These are phyloP conservation scores for Tolypocladium sp. DNA, from an alignment of 2,329 filamentous ascomycete genomes.

Conservation along the genomic window DNA sequence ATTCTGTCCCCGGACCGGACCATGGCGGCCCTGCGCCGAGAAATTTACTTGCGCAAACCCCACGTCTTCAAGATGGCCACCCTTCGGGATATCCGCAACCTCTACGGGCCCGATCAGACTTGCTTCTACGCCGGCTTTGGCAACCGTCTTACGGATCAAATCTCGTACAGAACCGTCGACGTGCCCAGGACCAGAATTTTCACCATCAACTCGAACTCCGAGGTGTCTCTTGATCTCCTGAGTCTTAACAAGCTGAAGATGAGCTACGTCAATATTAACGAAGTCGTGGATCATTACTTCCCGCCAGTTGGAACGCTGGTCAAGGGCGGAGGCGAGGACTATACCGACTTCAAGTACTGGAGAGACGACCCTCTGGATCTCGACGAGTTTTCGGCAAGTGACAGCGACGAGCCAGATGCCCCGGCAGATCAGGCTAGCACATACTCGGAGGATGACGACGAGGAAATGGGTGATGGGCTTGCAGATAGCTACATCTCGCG, in stretches of 20 bases:
- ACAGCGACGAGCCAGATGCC: constrained; percentile 48
- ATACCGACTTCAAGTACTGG: constrained; percentile 97
- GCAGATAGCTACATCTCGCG: constrained; percentile 48
- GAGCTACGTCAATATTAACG: constrained; percentile 93
- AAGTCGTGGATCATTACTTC: constrained; percentile 97
- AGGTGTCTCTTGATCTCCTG: constrained; percentile 84
- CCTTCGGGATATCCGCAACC: constrained; percentile 80
- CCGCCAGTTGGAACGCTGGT: constrained; percentile 82
- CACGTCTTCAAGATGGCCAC: constrained; percentile 99
- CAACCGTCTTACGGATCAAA: constrained; percentile 89
- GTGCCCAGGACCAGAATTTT: constrained; percentile 93
- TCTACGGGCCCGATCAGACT: constrained; percentile 68
- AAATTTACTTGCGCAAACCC: constrained; percentile 91
- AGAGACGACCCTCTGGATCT: constrained; percentile 74
- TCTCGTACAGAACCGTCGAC: constrained; percentile 92
- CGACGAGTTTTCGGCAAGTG: constrained; percentile 81
- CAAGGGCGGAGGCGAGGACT: constrained; percentile 84
- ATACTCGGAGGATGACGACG: constrained; percentile 36
- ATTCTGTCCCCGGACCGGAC: constrained; percentile 93
- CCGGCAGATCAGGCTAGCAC: constrained; percentile 32
- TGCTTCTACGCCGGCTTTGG: constrained; percentile 97
- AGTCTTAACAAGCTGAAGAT: constrained; percentile 92
- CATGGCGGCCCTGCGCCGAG: constrained; percentile 82
- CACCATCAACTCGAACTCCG: constrained; percentile 96
- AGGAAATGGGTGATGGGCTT: constrained; percentile 30